Conservation (phyloP, 768 basidiomycete genomes). For the Rhodocollybia butyracea region DNA sequence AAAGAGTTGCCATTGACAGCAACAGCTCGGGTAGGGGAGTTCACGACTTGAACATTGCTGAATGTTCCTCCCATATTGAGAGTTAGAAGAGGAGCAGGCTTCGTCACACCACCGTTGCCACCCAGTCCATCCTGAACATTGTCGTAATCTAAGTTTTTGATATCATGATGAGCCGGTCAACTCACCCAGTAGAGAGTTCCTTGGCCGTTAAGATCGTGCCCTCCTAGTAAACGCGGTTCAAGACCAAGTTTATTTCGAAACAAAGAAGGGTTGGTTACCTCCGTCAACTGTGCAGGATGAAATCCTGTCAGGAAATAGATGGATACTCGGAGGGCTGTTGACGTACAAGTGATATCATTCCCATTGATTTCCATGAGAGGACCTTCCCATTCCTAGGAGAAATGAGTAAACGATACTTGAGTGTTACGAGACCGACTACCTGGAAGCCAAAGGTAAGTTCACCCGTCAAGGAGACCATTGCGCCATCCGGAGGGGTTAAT, state of each 20-base stretch:
- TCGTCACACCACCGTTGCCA: slow-evolving; percentile 13
- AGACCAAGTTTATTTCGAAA: background rate
- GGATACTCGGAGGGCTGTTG: no score
- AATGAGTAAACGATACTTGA: slow-evolving; percentile 16
- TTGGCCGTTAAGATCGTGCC: slow-evolving; percentile 11
- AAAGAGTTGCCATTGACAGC: slow-evolving; percentile 5
- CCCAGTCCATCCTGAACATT: slow-evolving; percentile 6
- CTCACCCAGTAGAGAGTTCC: slow-evolving; percentile 13
- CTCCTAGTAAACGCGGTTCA: slow-evolving; percentile 1
- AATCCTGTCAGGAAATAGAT: background rate
- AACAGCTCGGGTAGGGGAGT: slow-evolving; percentile 14
- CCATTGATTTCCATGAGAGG: slow-evolving; percentile 26
- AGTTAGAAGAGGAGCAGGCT: slow-evolving; percentile 14
- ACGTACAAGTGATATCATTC: slow-evolving; percentile 13
- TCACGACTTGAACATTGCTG: slow-evolving; percentile 12
- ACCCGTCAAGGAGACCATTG: slow-evolving; percentile 43
- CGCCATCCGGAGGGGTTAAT: slow-evolving; percentile 33
- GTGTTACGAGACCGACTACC: slow-evolving; percentile 16
- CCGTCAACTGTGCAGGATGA: background rate
- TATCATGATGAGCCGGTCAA: background rate
- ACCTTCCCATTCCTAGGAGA: slow-evolving; percentile 10
- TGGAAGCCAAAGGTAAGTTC: slow-evolving; percentile 38
- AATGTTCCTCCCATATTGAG: slow-evolving; percentile 15
- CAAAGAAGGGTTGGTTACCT: background rate
- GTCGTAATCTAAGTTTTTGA: background rate